Evolutionary conservation across 192 early-diverging fungal species (phyloP).

Genomic region (Coemansia sp.): DNA sequence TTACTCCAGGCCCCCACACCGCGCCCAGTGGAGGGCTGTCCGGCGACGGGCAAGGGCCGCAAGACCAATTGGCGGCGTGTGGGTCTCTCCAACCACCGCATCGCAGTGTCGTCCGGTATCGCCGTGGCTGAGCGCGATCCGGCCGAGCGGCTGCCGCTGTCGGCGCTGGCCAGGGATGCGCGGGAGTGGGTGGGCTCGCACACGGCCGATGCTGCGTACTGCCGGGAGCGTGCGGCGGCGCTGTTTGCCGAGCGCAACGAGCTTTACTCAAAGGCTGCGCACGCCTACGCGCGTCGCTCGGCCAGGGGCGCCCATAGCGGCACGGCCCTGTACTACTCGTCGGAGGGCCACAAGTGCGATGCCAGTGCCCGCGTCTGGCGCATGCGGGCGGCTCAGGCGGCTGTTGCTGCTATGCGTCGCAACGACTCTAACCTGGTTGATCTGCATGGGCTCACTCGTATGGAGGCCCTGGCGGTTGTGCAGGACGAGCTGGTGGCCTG

Average conservation of each 20-base stretch:
- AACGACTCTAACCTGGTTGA: constrained; percentile 62
- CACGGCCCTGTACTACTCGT: constrained; percentile 46
- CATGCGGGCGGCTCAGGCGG: constrained; percentile 48
- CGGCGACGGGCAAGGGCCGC: not conserved
- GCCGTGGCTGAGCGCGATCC: constrained; percentile 8
- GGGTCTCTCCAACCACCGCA: constrained; percentile 20
- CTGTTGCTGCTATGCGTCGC: constrained; percentile 35
- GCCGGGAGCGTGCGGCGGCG: constrained; percentile 25
- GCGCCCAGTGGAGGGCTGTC: not conserved
- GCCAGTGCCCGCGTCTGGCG: constrained; percentile 44
- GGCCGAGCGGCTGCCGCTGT: constrained; percentile 24
- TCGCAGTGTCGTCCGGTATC: not conserved
- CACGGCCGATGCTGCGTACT: constrained; percentile 27
- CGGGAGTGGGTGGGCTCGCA: constrained; percentile 33
- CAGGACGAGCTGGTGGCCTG: constrained; percentile 61
- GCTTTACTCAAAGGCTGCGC: constrained; percentile 41
- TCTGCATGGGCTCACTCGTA: constrained; percentile 65
- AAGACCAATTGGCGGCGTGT: constrained; percentile 27
- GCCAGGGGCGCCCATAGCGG: constrained; percentile 18
- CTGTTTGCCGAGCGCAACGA: constrained; percentile 32
- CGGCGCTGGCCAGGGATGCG: constrained; percentile 26
- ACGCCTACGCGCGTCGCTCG: constrained; percentile 26
- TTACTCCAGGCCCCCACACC: constrained; percentile 3
- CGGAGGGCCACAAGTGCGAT: constrained; percentile 35
- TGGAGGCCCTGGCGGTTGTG: constrained; percentile 60